These are phyloP conservation scores for Xylaria arbuscula DNA, from an alignment of 2,329 filamentous ascomycete genomes.

Conservation along the genomic window DNA sequence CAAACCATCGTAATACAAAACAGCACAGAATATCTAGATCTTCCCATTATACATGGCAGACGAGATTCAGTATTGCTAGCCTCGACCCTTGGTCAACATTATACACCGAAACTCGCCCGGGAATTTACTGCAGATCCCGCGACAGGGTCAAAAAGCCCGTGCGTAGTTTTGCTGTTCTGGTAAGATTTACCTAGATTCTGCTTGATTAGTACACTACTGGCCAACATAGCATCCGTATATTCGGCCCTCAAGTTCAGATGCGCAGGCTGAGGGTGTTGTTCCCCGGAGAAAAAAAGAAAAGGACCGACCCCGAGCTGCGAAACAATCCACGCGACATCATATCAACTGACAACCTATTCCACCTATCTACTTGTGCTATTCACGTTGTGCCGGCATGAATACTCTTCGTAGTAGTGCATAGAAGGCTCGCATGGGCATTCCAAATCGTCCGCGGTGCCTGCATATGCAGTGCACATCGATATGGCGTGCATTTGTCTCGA, in stretches of 20 bases:
- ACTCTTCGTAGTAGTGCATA: neutral
- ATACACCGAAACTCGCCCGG: neutral
- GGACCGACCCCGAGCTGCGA: constrained; percentile 10
- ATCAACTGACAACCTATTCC: too few relatives aligned
- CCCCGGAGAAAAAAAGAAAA: neutral
- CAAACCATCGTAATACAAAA: neutral
- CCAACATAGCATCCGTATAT: too few relatives aligned
- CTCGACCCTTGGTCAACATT: neutral
- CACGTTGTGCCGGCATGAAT: neutral
- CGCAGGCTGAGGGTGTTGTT: neutral
- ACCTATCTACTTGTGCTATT: neutral
- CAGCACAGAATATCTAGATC: neutral
- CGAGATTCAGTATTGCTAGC: neutral
- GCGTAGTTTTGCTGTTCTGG: neutral
- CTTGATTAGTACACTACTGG: too few relatives aligned
- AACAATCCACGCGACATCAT: neutral
- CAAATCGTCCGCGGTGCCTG: constrained; percentile 8
- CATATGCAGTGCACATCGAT: neutral
- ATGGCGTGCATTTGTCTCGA: constrained; percentile 20
- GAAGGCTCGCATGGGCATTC: constrained; percentile 3
- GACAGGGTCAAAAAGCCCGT: neutral
- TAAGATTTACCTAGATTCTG: neutral
- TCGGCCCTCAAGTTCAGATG: neutral
- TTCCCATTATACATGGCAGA: neutral
- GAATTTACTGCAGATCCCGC: constrained; percentile 9